Evolutionary conservation across 192 early-diverging fungal species (phyloP).

Genomic region (Ambispora gerdemannii): DNA sequence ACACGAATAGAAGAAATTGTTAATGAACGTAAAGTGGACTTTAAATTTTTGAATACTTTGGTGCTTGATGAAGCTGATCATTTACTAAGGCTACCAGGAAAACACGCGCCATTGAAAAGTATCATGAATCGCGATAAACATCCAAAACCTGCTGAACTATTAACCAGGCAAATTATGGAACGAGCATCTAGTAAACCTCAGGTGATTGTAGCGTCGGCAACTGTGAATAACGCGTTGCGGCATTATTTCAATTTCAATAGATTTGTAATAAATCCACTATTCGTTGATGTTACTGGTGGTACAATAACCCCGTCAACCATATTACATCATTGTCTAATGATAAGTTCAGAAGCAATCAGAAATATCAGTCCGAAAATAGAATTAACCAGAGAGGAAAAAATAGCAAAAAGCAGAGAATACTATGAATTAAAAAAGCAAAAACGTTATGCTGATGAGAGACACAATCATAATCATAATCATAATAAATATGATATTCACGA

Average conservation of each 20-base stretch:
- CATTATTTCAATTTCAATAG: constrained; percentile 53
- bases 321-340: constrained; percentile 50
- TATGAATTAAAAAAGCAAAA: too few species aligned
- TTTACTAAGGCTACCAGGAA: constrained; percentile 48
- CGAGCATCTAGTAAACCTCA: constrained; percentile 40
- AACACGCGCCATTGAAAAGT: constrained; percentile 43
- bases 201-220: constrained; percentile 64
- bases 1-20: constrained; percentile 35
- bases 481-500: constrained; percentile 32
- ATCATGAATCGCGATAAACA: constrained; percentile 38
- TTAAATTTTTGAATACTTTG: constrained; percentile 37
- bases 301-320: constrained; percentile 38
- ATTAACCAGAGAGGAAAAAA: not conserved
- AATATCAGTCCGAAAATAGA: constrained; percentile 38
- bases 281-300: constrained; percentile 57
- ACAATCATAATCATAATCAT: constrained; percentile 18
- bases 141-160: constrained; percentile 48
- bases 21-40: constrained; percentile 32
- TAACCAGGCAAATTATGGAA: constrained; percentile 32
- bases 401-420: not conserved
- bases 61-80: constrained; percentile 56
- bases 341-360: constrained; percentile 42
- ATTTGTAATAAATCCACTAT: constrained; percentile 49
- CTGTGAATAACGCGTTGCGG: constrained; percentile 64
- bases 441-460: too few species aligned